phyloP scores from a whole-genome alignment of 2,329 filamentous ascomycete genomes.

The Fusarium dimerum region DNA sequence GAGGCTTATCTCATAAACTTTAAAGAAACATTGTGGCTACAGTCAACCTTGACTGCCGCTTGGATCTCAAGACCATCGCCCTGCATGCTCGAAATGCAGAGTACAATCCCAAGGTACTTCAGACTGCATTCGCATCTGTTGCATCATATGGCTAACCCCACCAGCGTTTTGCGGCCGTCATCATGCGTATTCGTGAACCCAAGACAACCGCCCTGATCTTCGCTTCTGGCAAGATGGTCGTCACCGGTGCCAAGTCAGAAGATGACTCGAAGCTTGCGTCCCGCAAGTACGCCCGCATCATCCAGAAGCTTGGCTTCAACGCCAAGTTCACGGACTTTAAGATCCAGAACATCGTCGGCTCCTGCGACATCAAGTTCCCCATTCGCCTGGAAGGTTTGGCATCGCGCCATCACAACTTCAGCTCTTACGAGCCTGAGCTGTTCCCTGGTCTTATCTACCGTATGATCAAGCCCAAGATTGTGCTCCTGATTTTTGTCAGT shows the following conservation, averaged over 20 bases:
- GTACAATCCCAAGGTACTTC: constrained; percentile 93
- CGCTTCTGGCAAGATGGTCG: constrained; percentile 98
- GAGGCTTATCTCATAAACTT: constrained; percentile 53
- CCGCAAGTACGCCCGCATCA: constrained; percentile 97
- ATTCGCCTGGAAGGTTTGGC: constrained; percentile 95
- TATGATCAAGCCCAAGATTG: constrained; percentile 99
- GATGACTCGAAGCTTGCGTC: constrained; percentile 97
- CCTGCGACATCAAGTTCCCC: constrained; percentile 99
- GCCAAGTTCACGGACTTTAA: constrained; percentile 99
- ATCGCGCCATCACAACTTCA: constrained; percentile 98
- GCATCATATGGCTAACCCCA: constrained; percentile 33
- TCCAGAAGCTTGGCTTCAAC: constrained; percentile 99
- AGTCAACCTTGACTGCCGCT: constrained; percentile 94
- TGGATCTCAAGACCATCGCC: constrained; percentile 98
- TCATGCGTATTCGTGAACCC: constrained; percentile 99
- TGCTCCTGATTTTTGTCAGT: constrained; percentile 95
- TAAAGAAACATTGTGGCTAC: constrained; percentile 98
- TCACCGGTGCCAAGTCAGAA: constrained; percentile 96
- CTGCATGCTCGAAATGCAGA: constrained; percentile 97
- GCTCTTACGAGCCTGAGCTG: constrained; percentile 96
- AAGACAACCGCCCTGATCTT: constrained; percentile 99
- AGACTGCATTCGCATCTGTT: constrained; percentile 24
- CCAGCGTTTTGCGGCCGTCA: constrained; percentile 96
- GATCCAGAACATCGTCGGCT: constrained; percentile 99
- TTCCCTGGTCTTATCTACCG: constrained; percentile 99